phyloP scores from a whole-genome alignment of 257 asterid species.

The Fraxinus pennsylvanica region DNA sequence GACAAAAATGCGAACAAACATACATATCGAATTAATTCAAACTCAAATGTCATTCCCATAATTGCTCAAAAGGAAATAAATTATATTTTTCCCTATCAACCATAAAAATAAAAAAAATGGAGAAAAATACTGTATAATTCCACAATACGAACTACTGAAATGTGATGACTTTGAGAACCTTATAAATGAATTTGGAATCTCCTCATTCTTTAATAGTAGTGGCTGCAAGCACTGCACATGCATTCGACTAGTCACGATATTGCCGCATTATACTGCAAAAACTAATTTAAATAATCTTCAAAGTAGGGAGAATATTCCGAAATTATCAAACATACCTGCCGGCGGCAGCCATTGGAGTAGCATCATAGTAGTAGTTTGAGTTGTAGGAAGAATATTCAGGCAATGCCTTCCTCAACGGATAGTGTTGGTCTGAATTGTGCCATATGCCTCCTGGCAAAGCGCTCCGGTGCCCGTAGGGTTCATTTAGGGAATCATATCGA shows the following conservation, averaged over 20 bases:
- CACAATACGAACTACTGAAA: not conserved
- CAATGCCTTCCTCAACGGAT: constrained; percentile 10
- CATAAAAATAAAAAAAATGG: too few relatives aligned
- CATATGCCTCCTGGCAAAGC: constrained; percentile 26
- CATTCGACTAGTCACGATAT: not conserved
- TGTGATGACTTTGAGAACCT: not conserved
- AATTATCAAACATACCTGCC: not conserved
- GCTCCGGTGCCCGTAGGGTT: constrained; percentile 12
- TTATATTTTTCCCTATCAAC: too few relatives aligned
- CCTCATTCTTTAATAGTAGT: not conserved
- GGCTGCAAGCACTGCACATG: not conserved
- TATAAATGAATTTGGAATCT: not conserved
- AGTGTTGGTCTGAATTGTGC: constrained; percentile 11
- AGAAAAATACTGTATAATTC: not conserved
- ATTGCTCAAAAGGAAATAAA: too few relatives aligned
- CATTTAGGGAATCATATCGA: not conserved
- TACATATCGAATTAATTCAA: not conserved
- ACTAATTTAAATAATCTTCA: not conserved
- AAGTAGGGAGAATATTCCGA: not conserved
- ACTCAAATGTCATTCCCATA: not conserved
- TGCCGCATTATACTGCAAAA: constrained; percentile 3
- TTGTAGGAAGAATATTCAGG: constrained; percentile 17
- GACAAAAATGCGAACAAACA: too few relatives aligned
- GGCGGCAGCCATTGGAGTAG: not conserved
- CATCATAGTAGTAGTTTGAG: constrained; percentile 11